These are phyloP conservation scores for Poteriospumella lacustris DNA, from an alignment of 108 stramenopile genomes.

Conservation along the genomic window DNA sequence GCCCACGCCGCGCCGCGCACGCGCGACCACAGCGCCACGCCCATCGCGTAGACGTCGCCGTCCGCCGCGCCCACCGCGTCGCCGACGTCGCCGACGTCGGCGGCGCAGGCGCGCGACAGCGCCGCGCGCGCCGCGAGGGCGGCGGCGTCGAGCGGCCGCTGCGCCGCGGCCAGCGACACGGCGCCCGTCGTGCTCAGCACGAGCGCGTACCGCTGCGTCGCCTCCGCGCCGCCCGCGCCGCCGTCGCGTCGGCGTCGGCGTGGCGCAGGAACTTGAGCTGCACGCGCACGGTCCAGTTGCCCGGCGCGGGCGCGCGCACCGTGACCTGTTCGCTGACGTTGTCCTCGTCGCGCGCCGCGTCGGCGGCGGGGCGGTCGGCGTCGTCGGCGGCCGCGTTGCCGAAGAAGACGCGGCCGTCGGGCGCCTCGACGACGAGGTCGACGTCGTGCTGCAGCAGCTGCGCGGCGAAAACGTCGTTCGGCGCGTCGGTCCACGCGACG, in stretches of 20 bases:
- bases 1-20: neutral
- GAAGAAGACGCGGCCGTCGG: constrained; percentile 44
- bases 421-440: constrained; percentile 49
- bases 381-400: constrained; percentile 40
- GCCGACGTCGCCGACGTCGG: neutral
- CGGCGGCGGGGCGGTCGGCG: neutral
- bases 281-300: neutral
- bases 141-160: neutral
- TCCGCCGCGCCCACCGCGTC: neutral
- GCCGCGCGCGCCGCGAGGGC: neutral
- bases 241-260: too few relatives aligned
- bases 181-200: neutral
- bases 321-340: constrained; percentile 19
- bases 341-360: neutral
- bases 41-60: neutral
- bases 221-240: too few relatives aligned
- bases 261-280: neutral
- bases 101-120: neutral
- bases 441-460: constrained; percentile 64
- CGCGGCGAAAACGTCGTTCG: constrained; percentile 48
- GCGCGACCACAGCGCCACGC: neutral
- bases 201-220: neutral
- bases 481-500: constrained; percentile 65
- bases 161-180: neutral
- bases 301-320: neutral